These are phyloP conservation scores for Colletotrichum liriopes DNA, from an alignment of 2,329 filamentous ascomycete species.

Conservation along the genomic window DNA sequence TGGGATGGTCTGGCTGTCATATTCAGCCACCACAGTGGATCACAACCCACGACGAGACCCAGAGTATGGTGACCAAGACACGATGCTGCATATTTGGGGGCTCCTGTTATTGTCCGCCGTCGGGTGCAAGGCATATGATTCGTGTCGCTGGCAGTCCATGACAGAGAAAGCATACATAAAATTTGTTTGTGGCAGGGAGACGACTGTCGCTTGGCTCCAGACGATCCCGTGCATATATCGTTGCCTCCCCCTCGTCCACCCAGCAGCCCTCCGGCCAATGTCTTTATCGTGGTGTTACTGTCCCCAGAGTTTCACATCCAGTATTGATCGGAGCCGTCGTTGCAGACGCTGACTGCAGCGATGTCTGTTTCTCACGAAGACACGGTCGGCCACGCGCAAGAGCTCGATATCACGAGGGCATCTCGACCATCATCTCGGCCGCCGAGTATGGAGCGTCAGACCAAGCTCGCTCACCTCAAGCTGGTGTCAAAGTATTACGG, in stretches of 20 bases:
- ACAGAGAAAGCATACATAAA: slow-evolving; percentile 34
- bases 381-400: slow-evolving; percentile 38
- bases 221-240: slow-evolving; percentile 42
- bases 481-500: slow-evolving; percentile 58
- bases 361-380: slow-evolving; percentile 36
- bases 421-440: slow-evolving; percentile 37
- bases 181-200: slow-evolving; percentile 42
- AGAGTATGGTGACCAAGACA: slow-evolving; percentile 40
- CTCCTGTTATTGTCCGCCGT: slow-evolving; percentile 42
- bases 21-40: slow-evolving; percentile 40
- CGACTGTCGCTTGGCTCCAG: slow-evolving; percentile 2
- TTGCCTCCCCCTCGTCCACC: slow-evolving; percentile 33
- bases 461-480: slow-evolving; percentile 56
- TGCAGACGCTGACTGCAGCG: slow-evolving; percentile 34
- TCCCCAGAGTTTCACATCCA: slow-evolving; percentile 2
- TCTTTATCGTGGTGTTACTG: slow-evolving; percentile 18
- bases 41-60: slow-evolving; percentile 29
- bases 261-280: slow-evolving; percentile 14
- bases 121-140: slow-evolving; percentile 34
- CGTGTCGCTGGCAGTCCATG: slow-evolving; percentile 27
- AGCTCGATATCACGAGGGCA: slow-evolving; percentile 26
- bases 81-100: slow-evolving; percentile 43
- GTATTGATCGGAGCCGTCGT: slow-evolving; percentile 27
- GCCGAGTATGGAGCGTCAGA: slow-evolving; percentile 54
- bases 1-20: slow-evolving; percentile 35